Conservation (phyloP, 441 rosid species). For the Euphorbia schlechtendalii region DNA sequence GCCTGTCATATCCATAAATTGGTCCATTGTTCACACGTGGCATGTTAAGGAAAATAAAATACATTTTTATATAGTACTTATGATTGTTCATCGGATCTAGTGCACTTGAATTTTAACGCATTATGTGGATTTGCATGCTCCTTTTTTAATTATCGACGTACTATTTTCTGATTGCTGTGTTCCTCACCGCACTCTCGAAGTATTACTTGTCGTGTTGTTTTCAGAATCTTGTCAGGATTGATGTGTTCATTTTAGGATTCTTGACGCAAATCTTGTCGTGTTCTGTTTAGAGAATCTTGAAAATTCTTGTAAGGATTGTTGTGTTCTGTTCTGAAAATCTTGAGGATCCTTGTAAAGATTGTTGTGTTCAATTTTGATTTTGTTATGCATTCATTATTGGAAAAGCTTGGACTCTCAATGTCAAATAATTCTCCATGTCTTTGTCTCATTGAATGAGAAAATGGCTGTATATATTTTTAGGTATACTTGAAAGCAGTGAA, state of each 20-base stretch:
- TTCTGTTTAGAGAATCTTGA: background rate
- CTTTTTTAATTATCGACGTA: constrained; percentile 3
- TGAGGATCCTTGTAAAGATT: background rate
- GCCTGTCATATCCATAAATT: background rate
- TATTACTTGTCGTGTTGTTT: background rate
- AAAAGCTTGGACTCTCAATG: constrained; percentile 6
- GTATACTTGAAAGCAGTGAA: constrained; percentile 20
- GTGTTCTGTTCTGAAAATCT: background rate
- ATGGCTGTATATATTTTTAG: background rate
- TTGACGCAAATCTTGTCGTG: constrained; percentile 9
- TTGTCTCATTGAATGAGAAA: background rate
- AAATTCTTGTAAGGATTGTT: constrained; percentile 8
- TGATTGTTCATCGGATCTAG: constrained; percentile 1
- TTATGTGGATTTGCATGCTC: constrained; percentile 11
- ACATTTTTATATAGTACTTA: background rate
- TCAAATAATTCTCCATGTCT: constrained; percentile 4
- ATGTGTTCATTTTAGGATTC: constrained; percentile 7
- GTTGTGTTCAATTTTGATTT: constrained; percentile 3
- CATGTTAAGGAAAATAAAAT: background rate
- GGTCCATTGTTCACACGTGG: constrained; percentile 1
- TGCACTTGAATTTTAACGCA: background rate
- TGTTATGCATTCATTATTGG: background rate
- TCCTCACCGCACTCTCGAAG: background rate
- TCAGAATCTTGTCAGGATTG: constrained; percentile 11
- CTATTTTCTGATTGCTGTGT: constrained; percentile 13